Base-by-base conservation (phyloP, 2,329 filamentous ascomycete species). In the Fusarium nygamai region DNA sequence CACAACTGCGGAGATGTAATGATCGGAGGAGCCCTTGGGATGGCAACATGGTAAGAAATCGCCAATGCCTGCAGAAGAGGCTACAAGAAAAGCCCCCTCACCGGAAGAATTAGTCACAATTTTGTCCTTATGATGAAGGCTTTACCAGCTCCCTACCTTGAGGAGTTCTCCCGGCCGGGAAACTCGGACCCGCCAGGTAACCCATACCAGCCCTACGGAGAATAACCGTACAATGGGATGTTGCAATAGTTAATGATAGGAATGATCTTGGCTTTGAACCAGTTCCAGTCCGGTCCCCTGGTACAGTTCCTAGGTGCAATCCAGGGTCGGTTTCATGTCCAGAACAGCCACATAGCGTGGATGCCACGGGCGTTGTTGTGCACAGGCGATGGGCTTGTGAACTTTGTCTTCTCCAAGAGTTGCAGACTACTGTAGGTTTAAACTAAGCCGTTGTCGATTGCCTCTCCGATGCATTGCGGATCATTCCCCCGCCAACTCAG, bases 391-490 rank as follows among this genome's bases (percentile, higher is more conserved):
- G 50, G 41, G 61, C 46, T 31, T 60, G 38, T 24, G 51, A 54
- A 41, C 22, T 56, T 57, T 60, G 50, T 61, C 27, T 47, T 34
- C 43, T 41, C 19, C 14, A 33, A 47, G 24, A 48, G 20, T 50
- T 33, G 39, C 36, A 69, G n/a, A 51, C 47, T 56, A 39, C 36
- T 46, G 63, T 60, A 46, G 34, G 22, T 12, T 47, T 39, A n/a
- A 43, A n/a, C 34, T 56, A 51, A 61, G 36, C 60, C 48, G 47
- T 62, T 65, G 44, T 61, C 61, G 60, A 66, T 51, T 63, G 51
- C 46, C 61, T 64, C 47, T 71, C 72, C 73, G 75, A 67, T 63
- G 44, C 56, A 58, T 69, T 56, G 65, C 75, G 75, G 73, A 64
- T 67, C 73, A 64, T 64, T 71, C 69, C 73, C 70, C 70, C 70